Base-by-base conservation (phyloP, 768 basidiomycete species). In the Tricholoma bakamatsutake region DNA sequence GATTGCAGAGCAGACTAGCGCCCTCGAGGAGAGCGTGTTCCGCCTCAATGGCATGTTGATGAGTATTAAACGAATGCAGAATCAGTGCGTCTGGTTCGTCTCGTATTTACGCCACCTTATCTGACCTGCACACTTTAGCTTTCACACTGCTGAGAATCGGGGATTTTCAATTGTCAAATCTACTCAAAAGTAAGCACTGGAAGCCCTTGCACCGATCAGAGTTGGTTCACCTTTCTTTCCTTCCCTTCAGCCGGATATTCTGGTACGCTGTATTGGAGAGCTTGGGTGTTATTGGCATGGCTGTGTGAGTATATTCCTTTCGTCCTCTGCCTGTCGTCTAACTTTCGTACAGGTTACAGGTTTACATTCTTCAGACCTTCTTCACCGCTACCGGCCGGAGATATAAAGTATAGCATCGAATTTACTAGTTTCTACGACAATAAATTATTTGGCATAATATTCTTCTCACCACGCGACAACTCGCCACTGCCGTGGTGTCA, bases 21-120 rank as follows among this genome's bases (percentile, higher is more conserved):
- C 89, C 9, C 74, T 99, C 54, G 96, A 98, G 72, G 97, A 99
- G 76, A 95, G 92, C 67, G 87, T 98, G 51, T 98, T 92, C 75
- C 83, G 92, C 54, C 75, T 99, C 56, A 93, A 84, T 60, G 87
- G 87, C 21, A 81, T 93, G 82, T 72, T 99, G 60, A 83, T 86
- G 77, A 90, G 81, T 61, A 90, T 99, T 60, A 93, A 94, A 70
- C 76, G 96, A 54, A 90, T 90, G 43, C 97, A 99, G 75, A 92
- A 94, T 75, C 84, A 93, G 93, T 96, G 65, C 64, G 92, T 80
- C n/a, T 33, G 6, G 7, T 2, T 33, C 27, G 15, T 45, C 58
- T 57, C 1, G 21, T 24, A 13, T 66, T 39, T 39, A 48, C 17
- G 54, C 43, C n/a, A n/a, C 27, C 13, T 34, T 52, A 12, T 54